phyloP scores from a whole-genome alignment of 306 rosid species.

The Carpinus fangiana region DNA sequence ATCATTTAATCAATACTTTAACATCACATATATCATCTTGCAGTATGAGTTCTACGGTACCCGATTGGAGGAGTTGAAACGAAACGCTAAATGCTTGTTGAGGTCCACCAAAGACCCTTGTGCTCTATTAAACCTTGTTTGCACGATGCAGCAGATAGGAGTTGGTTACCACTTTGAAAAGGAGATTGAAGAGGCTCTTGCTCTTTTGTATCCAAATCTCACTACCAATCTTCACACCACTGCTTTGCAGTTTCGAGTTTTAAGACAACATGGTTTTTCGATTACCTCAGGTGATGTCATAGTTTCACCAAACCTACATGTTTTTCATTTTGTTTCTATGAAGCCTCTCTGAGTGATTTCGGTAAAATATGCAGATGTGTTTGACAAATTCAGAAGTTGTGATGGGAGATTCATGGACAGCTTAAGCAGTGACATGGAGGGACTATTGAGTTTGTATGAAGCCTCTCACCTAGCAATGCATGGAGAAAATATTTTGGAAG shows the following conservation, averaged over 20 bases:
- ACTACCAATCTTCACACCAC: not conserved
- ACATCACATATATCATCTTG: not conserved
- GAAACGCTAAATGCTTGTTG: not conserved
- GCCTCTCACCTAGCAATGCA: slow-evolving; percentile 28
- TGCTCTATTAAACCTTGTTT: slow-evolving; percentile 7
- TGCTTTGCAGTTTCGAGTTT: slow-evolving; percentile 22
- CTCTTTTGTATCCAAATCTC: not conserved
- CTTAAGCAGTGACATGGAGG: too few relatives aligned
- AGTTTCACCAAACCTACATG: too few relatives aligned
- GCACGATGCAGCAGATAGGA: slow-evolving; percentile 26
- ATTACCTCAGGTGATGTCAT: slow-evolving; percentile 19
- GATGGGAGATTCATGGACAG: slow-evolving; percentile 8
- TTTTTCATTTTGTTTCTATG: too few relatives aligned
- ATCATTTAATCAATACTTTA: too few relatives aligned
- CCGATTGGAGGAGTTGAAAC: slow-evolving; percentile 22
- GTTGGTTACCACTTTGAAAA: not conserved
- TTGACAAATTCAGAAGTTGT: slow-evolving; percentile 7
- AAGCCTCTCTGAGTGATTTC: not conserved
- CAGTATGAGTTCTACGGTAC: slow-evolving; percentile 22
- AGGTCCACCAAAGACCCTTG: not conserved
- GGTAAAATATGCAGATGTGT: slow-evolving; percentile 11
- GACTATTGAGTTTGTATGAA: slow-evolving; percentile 34
- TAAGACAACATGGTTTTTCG: slow-evolving; percentile 25
- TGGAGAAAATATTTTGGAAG: slow-evolving; percentile 34
- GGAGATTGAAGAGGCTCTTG: slow-evolving; percentile 19